Percentiles rank a stretch among this genome's conserved stretches.
These are phyloP conservation scores for Sphagnum magellanicum DNA, from an alignment of 228 moss, liverwort and hornwort genomes.

Conservation along the genomic window DNA sequence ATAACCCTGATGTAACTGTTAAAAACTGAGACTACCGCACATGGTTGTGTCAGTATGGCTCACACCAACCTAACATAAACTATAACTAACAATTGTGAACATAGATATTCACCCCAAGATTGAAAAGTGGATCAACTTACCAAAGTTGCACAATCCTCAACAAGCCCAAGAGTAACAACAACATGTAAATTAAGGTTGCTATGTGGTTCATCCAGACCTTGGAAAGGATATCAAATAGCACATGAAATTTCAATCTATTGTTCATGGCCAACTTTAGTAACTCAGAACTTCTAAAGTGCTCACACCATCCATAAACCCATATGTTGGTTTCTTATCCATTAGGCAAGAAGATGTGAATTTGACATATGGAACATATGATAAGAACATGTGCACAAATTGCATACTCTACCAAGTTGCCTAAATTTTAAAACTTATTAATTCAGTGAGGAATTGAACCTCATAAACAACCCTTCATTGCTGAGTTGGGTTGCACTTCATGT, in stretches of 20 bases:
- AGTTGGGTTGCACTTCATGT: too few species aligned
- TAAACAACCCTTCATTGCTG: too few species aligned
- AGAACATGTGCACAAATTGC: background rate
- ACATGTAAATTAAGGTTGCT: background rate
- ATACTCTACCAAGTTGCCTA: too few species aligned
- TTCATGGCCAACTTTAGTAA: background rate
- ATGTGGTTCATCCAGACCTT: conserved; percentile 38
- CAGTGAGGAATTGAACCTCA: too few species aligned
- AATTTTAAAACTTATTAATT: too few species aligned
- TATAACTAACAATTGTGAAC: too few species aligned
- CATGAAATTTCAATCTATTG: background rate
- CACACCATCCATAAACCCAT: too few species aligned
- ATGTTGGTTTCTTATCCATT: too few species aligned
- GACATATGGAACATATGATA: background rate
- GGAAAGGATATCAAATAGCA: conserved; percentile 2
- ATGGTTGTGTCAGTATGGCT: too few species aligned
- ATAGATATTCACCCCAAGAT: background rate
- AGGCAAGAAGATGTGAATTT: background rate
- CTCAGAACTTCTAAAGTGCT: background rate
- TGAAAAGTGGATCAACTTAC: conserved; percentile 23
- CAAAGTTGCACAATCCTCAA: conserved; percentile 91
- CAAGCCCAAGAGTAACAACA: conserved; percentile 73
- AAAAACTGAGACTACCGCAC: too few species aligned
- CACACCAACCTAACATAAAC: background rate
- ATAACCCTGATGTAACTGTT: too few species aligned